phyloP scores from a whole-genome alignment of 768 basidiomycete genomes.

The Boletus edulis region DNA sequence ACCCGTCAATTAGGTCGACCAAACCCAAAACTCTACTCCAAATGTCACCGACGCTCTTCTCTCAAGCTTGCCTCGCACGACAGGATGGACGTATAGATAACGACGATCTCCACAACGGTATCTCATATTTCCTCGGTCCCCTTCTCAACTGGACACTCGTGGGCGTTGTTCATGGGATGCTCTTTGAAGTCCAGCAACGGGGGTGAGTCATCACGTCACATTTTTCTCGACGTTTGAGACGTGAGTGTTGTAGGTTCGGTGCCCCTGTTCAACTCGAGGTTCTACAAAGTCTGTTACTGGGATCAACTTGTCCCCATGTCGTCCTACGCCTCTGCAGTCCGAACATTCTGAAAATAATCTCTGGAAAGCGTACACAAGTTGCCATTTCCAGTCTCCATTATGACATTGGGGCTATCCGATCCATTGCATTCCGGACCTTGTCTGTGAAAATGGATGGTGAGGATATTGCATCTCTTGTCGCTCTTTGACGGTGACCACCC shows the following conservation, averaged over 20 bases:
- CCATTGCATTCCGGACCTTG: conserved; percentile 38
- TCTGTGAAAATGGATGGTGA: conserved; percentile 39
- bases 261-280: conserved; percentile 57
- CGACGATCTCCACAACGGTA: conserved; percentile 68
- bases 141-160: conserved; percentile 79
- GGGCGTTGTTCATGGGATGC: conserved; percentile 63
- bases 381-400: conserved; percentile 29
- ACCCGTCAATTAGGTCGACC: conserved; percentile 51
- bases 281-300: conserved; percentile 63
- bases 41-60: conserved; percentile 65
- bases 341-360: conserved; percentile 46
- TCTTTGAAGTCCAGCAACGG: conserved; percentile 56
- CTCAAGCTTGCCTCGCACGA: conserved; percentile 53
- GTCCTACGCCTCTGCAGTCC: conserved; percentile 65
- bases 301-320: conserved; percentile 60
- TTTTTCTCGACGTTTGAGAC: background rate
- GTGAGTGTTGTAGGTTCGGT: conserved; percentile 37
- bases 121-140: conserved; percentile 73
- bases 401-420: conserved; percentile 39
- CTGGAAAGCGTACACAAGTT: conserved; percentile 37
- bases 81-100: conserved; percentile 57
- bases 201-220: conserved; percentile 39
- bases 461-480: background rate
- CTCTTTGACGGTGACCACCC: background rate
- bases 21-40: conserved; percentile 65